Evolutionary conservation across 2,329 filamentous ascomycete species (phyloP).

Genomic region (Alternaria burnsii): DNA sequence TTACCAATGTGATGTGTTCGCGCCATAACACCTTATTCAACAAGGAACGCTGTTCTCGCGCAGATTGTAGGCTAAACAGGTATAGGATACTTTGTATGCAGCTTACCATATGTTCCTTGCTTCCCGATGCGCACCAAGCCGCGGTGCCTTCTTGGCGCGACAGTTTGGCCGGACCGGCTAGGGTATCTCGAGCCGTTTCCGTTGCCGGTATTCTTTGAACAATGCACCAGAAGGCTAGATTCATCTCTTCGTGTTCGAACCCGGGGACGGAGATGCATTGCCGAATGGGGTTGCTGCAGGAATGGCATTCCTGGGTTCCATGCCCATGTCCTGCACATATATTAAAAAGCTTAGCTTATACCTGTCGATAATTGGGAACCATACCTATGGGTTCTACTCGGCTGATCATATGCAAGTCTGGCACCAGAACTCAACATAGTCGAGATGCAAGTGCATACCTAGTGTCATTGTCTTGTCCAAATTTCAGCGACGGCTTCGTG

Average conservation of each 20-base stretch:
- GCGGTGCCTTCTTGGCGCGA: conserved; percentile 2
- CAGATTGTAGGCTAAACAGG: not conserved
- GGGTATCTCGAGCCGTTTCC: conserved; percentile 1
- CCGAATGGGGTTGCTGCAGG: not conserved
- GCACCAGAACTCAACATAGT: not conserved
- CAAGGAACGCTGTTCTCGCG: not conserved
- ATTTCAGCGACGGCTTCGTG: not conserved
- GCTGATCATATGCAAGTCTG: not conserved
- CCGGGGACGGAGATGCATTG: conserved; percentile 2
- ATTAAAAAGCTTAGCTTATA: conserved; percentile 1
- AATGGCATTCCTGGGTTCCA: not conserved
- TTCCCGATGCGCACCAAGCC: conserved; percentile 1
- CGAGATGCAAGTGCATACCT: not conserved
- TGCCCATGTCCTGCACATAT: not conserved
- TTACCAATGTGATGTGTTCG: not conserved
- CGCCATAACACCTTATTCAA: not conserved
- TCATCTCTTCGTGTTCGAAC: not conserved
- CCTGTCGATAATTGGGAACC: not conserved
- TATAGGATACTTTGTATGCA: not conserved
- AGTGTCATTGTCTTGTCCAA: not conserved
- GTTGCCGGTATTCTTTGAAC: conserved; percentile 2
- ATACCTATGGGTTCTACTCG: not conserved
- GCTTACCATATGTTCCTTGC: conserved; percentile 6
- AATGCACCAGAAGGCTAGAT: not conserved
- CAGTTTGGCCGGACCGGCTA: not conserved